A percentile compares a stretch with the other conserved stretches of the same genome.
phyloP scores from a whole-genome alignment of 768 basidiomycete species.

The Nevesoporus exiguus region DNA sequence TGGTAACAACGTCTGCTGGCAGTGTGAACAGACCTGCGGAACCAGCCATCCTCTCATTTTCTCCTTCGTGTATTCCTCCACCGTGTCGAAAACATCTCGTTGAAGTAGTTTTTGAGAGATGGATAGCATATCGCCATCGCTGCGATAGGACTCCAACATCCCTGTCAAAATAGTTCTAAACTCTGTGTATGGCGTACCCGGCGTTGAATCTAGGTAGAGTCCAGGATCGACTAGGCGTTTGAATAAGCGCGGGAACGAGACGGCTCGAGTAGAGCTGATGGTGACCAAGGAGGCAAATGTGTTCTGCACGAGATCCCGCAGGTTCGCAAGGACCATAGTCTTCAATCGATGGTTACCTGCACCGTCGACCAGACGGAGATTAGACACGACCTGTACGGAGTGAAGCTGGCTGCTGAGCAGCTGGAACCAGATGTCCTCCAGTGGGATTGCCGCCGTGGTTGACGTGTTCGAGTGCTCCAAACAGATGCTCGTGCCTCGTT shows the following conservation, averaged over 20 bases:
- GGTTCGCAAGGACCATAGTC: constrained; percentile 37
- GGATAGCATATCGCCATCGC: constrained; percentile 84
- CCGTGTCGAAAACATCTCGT: constrained; percentile 74
- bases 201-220: constrained; percentile 44
- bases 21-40: constrained; percentile 46
- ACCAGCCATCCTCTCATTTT: constrained; percentile 62
- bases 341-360: constrained; percentile 21
- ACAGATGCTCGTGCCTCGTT: constrained; percentile 66
- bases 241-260: constrained; percentile 92
- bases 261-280: constrained; percentile 69
- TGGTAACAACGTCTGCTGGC: constrained; percentile 45
- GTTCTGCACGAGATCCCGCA: constrained; percentile 77
- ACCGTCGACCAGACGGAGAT: constrained; percentile 31
- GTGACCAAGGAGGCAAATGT: constrained; percentile 84
- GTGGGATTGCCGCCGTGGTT: constrained; percentile 39
- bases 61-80: constrained; percentile 57
- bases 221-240: constrained; percentile 83
- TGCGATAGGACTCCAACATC: constrained; percentile 94
- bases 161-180: constrained; percentile 87
- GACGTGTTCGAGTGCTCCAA: constrained; percentile 54
- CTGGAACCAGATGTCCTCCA: constrained; percentile 90
- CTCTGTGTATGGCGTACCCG: constrained; percentile 78
- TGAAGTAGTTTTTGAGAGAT: constrained; percentile 82
- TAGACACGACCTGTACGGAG: constrained; percentile 67
- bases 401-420: constrained; percentile 80